Evolutionary conservation across 2,329 filamentous ascomycete genomes (phyloP).

Genomic region (Fusarium brevicatenulatum): DNA sequence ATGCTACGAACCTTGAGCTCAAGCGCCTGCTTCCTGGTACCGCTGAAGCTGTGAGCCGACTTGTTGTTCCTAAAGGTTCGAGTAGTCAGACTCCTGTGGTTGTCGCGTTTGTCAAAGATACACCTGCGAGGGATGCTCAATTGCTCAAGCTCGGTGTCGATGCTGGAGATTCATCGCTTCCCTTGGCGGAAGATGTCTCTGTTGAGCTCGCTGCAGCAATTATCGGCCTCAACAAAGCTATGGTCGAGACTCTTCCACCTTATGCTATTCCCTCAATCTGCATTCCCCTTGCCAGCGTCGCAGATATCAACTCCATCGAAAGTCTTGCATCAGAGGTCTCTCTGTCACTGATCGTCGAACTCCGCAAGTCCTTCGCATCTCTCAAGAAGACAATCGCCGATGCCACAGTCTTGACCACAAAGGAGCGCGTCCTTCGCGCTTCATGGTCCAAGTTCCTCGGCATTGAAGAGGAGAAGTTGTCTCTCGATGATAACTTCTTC

Average conservation of each 20-base stretch:
- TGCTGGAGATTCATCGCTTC: neutral
- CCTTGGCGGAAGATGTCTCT: constrained; percentile 26
- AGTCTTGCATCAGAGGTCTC: constrained; percentile 6
- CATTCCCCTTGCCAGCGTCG: constrained; percentile 13
- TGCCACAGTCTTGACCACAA: constrained; percentile 30
- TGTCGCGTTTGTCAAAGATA: constrained; percentile 33
- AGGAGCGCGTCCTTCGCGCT: constrained; percentile 30
- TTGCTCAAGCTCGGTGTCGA: constrained; percentile 23
- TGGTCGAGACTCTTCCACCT: constrained; percentile 41
- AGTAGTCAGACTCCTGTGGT: constrained; percentile 38
- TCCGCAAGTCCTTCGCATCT: constrained; percentile 26
- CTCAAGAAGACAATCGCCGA: constrained; percentile 31
- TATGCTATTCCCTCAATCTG: constrained; percentile 42
- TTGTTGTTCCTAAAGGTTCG: constrained; percentile 33
- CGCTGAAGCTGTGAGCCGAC: constrained; percentile 19
- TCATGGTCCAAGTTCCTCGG: constrained; percentile 39
- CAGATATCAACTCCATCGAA: constrained; percentile 10
- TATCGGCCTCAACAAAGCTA: constrained; percentile 39
- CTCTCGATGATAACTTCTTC: constrained; percentile 45
- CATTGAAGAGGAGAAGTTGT: constrained; percentile 37
- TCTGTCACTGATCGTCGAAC: constrained; percentile 22
- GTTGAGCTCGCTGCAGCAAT: constrained; percentile 35
- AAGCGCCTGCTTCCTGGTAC: constrained; percentile 32
- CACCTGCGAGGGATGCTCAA: neutral
- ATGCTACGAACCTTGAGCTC: constrained; percentile 38